Percentiles rank a stretch among this genome's conserved stretches.
Conservation (phyloP, 2,329 filamentous ascomycete species). For the Penicillium sp. region DNA sequence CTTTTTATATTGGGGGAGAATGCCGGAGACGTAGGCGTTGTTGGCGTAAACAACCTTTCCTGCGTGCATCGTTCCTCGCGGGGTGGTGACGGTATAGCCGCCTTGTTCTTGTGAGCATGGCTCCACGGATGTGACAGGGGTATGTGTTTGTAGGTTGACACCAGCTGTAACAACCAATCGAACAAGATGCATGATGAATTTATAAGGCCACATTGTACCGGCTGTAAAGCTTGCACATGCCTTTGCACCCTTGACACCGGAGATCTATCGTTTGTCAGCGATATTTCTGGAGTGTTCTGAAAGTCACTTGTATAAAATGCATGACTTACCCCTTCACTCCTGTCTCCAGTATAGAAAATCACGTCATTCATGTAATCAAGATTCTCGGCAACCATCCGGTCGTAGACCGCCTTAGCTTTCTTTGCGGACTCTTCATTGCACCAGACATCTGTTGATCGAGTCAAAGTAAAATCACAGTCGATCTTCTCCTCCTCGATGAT, state of each 20-base stretch:
- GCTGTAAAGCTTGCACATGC: constrained; percentile 39
- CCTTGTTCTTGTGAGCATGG: constrained; percentile 56
- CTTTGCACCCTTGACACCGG: constrained; percentile 42
- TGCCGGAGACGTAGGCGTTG: constrained; percentile 78
- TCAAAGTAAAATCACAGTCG: constrained; percentile 47
- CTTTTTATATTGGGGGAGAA: constrained; percentile 69
- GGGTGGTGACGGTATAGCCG: constrained; percentile 55
- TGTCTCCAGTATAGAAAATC: constrained; percentile 23
- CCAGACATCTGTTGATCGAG: constrained; percentile 45
- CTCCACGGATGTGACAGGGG: constrained; percentile 41
- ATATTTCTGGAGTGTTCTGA: not conserved
- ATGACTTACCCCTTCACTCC: constrained; percentile 31
- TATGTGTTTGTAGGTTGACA: constrained; percentile 56
- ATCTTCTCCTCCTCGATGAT: constrained; percentile 44
- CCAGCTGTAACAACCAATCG: constrained; percentile 51
- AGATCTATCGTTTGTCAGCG: constrained; percentile 25
- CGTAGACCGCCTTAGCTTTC: constrained; percentile 28
- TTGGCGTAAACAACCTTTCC: constrained; percentile 73
- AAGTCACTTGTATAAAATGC: not conserved
- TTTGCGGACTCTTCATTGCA: constrained; percentile 35
- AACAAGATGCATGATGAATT: constrained; percentile 72
- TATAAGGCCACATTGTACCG: constrained; percentile 64
- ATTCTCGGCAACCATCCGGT: constrained; percentile 29
- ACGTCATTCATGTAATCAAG: constrained; percentile 36
- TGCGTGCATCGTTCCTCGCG: constrained; percentile 65